phyloP scores from a whole-genome alignment of 306 rosid species.

The Urtica urens region DNA sequence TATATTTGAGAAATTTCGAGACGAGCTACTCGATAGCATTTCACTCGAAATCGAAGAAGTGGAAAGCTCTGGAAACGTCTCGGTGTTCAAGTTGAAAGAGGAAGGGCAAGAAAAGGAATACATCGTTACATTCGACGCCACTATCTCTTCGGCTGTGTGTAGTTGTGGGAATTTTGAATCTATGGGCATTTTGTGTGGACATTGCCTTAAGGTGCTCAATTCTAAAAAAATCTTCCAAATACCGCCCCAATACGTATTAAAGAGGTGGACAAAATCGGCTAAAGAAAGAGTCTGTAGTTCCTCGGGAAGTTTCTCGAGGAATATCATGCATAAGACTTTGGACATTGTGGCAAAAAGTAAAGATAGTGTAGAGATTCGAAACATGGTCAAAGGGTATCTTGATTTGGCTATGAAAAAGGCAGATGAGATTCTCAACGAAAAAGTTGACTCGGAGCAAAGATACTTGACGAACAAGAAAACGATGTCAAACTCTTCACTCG shows the following conservation, averaged over 20 bases:
- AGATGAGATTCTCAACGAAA: background rate
- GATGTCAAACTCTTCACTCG: background rate
- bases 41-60: conserved; percentile 11
- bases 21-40: conserved; percentile 9
- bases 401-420: conserved; percentile 2
- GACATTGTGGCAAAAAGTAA: background rate
- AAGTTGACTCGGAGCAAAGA: background rate
- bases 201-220: conserved; percentile 17
- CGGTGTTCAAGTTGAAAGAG: conserved; percentile 3
- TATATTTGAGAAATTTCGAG: conserved; percentile 7
- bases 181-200: conserved; percentile 15
- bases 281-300: conserved; percentile 11
- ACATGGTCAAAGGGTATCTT: background rate
- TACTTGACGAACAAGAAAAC: background rate
- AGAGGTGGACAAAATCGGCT: conserved; percentile 19
- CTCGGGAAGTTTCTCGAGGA: no score
- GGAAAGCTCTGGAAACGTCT: background rate
- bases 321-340: background rate
- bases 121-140: conserved; percentile 5
- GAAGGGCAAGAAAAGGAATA: conserved; percentile 6
- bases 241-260: conserved; percentile 9
- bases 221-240: conserved; percentile 10
- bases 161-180: conserved; percentile 17
- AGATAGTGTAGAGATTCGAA: conserved; percentile 2
- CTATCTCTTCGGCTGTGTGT: background rate